Conservation (phyloP, 1,284 basidiomycete genomes). For the Chalciporus sp. region DNA sequence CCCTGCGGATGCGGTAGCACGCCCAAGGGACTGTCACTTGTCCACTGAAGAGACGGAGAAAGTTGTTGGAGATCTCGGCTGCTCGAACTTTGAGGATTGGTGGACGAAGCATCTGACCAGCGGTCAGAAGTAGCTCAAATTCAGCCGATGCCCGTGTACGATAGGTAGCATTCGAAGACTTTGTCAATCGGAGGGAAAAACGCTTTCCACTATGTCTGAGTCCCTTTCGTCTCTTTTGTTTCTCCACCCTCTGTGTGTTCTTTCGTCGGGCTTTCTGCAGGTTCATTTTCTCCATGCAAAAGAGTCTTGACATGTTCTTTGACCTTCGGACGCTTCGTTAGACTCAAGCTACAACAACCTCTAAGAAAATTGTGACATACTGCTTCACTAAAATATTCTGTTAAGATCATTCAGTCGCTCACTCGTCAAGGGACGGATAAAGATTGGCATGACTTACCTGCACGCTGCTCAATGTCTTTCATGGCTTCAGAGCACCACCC, state of each 20-base stretch:
- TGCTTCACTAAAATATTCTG: slow-evolving; percentile 34
- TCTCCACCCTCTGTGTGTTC: slow-evolving; percentile 13
- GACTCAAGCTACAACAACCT: background rate
- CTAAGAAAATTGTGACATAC: slow-evolving; percentile 13
- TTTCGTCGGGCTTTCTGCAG: slow-evolving; percentile 12
- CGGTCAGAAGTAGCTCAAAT: slow-evolving; percentile 14
- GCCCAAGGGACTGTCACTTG: slow-evolving; percentile 74
- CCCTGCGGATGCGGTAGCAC: slow-evolving; percentile 63
- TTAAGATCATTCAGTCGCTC: background rate
- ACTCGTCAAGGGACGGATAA: background rate
- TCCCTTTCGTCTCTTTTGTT: background rate
- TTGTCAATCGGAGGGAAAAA: background rate
- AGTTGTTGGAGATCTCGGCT: slow-evolving; percentile 59
- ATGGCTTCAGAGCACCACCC: slow-evolving; percentile 36
- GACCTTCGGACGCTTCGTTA: slow-evolving; percentile 13
- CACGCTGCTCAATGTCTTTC: slow-evolving; percentile 34
- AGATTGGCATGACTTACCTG: slow-evolving; percentile 20
- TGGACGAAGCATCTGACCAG: slow-evolving; percentile 51
- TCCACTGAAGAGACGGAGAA: slow-evolving; percentile 69
- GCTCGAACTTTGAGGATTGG: slow-evolving; percentile 75
- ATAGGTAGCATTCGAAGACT: background rate
- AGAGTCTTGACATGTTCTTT: slow-evolving; percentile 24
- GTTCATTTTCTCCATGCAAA: background rate
- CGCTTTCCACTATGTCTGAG: background rate
- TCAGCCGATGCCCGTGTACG: slow-evolving; percentile 9